Evolutionary conservation across 208 protist species (phyloP), one percentile per base, ranked within the genome.

Genomic region (Crithidia mellificae): DNA sequence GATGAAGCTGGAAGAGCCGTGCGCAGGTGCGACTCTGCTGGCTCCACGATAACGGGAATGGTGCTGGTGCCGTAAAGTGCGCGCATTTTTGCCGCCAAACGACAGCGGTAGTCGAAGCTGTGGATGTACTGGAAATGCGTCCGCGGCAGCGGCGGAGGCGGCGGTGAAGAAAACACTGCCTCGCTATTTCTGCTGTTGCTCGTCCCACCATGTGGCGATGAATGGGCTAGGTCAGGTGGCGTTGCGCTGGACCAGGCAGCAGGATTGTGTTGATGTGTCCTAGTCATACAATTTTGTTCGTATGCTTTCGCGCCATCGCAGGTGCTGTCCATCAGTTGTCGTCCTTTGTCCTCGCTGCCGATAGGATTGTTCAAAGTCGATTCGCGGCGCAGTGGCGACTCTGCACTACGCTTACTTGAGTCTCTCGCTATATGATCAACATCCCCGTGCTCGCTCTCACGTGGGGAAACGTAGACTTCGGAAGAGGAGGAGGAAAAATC

Each of bases 11-110:
- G 9, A 12, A 58, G 32, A 6, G 56, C n/a, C 6, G 43, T 22
- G 24, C 68, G 56, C 47, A 73, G 39, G 29, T 66, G 58, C 24
- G 46, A 65, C 29, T 81, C 68, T 6, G 83, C 78, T 41, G 95
- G 95, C 70, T 98, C 95, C 38, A 89, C 93, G 50, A 98, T 94
- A 25, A 98, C 75, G 4, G 94, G 94, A 30, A 98, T 88, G 22
- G 84, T 63, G 30, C 90, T 72, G 8, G 80, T 68, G 62, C 95
- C 92, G 39, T 84, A 81, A 22, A 63, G 14, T 12, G 55, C 39
- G 14, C 50, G 56, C 32, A 91, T 71, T 47, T 64, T 58, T 12
- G 19, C 41, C 20, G 85, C 69, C 20, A 86, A 70, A 39, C 61
- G 62, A 34, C 66, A 55, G 63, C 88, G 83, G 34, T 74, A 72